These are phyloP conservation scores for Simplicillium sp. DNA, from an alignment of 2,329 filamentous ascomycete species.

Conservation along the genomic window DNA sequence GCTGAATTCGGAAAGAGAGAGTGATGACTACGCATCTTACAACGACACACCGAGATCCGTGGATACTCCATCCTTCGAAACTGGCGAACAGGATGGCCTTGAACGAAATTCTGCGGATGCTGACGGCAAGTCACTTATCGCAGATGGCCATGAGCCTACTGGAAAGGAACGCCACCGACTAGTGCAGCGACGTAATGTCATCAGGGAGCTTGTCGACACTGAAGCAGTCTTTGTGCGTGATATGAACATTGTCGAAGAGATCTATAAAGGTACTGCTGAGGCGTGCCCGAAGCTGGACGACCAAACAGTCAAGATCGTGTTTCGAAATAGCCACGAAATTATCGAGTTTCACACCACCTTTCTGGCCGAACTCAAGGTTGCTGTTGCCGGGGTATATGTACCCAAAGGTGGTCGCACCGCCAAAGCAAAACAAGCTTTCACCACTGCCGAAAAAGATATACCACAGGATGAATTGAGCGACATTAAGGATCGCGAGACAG, in stretches of 20 bases:
- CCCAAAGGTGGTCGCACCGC: conserved; percentile 41
- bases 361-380: conserved; percentile 69
- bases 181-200: conserved; percentile 69
- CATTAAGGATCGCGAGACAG: conserved; percentile 40
- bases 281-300: conserved; percentile 69
- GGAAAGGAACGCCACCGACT: conserved; percentile 61
- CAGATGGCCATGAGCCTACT: conserved; percentile 30
- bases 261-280: conserved; percentile 88
- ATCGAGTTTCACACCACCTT: conserved; percentile 78
- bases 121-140: conserved; percentile 19
- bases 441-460: conserved; percentile 29
- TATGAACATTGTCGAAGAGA: conserved; percentile 95
- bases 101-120: conserved; percentile 27
- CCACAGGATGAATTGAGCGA: conserved; percentile 35
- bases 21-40: conserved; percentile 33
- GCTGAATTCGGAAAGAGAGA: conserved; percentile 32
- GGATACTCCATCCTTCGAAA: conserved; percentile 35
- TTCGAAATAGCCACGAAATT: conserved; percentile 87
- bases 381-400: conserved; percentile 70
- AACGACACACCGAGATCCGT: conserved; percentile 35
- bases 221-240: conserved; percentile 86
- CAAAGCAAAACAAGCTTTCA: conserved; percentile 30
- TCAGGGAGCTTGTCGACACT: conserved; percentile 88
- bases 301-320: conserved; percentile 82
- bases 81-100: conserved; percentile 27